These are phyloP conservation scores for Fusarium sp. DNA, from an alignment of 2,329 filamentous ascomycete genomes.

Conservation along the genomic window DNA sequence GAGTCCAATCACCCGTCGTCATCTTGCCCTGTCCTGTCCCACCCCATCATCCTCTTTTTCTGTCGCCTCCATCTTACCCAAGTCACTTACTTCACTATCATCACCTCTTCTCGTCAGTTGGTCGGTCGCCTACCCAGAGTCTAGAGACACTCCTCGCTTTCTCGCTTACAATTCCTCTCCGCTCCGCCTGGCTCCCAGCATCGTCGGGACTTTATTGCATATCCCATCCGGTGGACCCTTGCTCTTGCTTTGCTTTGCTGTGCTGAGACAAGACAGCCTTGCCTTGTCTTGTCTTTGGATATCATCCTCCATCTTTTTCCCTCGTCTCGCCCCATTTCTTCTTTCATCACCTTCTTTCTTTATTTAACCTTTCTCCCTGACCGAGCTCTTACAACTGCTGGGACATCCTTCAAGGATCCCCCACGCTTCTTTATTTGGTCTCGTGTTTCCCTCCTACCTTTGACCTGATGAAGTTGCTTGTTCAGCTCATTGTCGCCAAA, in stretches of 20 bases:
- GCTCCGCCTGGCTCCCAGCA: conserved; percentile 13
- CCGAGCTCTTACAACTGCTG: conserved; percentile 34
- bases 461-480: conserved; percentile 38
- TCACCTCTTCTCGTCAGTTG: conserved; percentile 18
- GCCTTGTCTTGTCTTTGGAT: conserved; percentile 23
- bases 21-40: background rate
- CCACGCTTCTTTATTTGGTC: conserved; percentile 40
- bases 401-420: conserved; percentile 31
- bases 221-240: conserved; percentile 30
- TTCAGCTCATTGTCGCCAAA: conserved; percentile 39
- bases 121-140: background rate
- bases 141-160: conserved; percentile 10
- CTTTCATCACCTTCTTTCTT: conserved; percentile 27
- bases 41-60: conserved; percentile 26
- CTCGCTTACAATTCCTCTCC: conserved; percentile 13
- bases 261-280: conserved; percentile 17
- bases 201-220: conserved; percentile 27
- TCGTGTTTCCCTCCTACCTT: conserved; percentile 30
- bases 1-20: conserved; percentile 19
- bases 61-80: conserved; percentile 20
- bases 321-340: conserved; percentile 34
- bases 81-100: conserved; percentile 17
- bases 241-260: background rate
- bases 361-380: conserved; percentile 42
- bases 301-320: conserved; percentile 37